Evolutionary conservation across 306 rosid species (phyloP).

Genomic region (Begonia peltatifolia): DNA sequence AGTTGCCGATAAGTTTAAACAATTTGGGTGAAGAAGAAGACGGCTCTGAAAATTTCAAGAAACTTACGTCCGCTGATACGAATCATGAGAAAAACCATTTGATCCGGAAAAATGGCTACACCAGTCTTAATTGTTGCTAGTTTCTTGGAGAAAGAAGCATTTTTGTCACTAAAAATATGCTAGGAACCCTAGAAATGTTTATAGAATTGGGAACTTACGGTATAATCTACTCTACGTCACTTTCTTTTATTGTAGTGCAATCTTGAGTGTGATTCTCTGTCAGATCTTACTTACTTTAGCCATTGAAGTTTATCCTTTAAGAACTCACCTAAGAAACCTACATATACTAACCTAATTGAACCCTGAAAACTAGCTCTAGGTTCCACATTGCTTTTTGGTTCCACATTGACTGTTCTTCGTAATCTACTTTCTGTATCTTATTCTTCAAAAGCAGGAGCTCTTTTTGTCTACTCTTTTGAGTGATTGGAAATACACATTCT

Average conservation of each 20-base stretch:
- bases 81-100: too few relatives aligned
- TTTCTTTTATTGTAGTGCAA: constrained; percentile 24
- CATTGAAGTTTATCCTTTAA: constrained; percentile 1
- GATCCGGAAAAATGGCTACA: not conserved
- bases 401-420: not conserved
- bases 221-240: constrained; percentile 13
- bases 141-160: constrained; percentile 4
- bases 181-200: constrained; percentile 46
- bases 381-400: not conserved
- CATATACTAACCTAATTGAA: too few relatives aligned
- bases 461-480: too few relatives aligned
- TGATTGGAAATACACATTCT: too few relatives aligned
- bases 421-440: not conserved
- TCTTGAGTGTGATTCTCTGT: constrained; percentile 17
- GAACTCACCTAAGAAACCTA: constrained; percentile 3
- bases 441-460: not conserved
- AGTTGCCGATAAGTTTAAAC: not conserved
- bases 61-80: too few relatives aligned
- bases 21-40: constrained; percentile 16
- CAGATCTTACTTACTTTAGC: constrained; percentile 3
- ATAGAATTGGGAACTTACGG: constrained; percentile 20
- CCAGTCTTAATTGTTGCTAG: constrained; percentile 24
- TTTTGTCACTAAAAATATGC: constrained; percentile 26
- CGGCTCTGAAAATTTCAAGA: not conserved
- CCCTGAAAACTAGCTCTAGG: not conserved